Percentiles rank a stretch among this genome's conserved stretches.
Evolutionary conservation across 331 rosid species (phyloP).

Genomic region (Arachis monticola): DNA sequence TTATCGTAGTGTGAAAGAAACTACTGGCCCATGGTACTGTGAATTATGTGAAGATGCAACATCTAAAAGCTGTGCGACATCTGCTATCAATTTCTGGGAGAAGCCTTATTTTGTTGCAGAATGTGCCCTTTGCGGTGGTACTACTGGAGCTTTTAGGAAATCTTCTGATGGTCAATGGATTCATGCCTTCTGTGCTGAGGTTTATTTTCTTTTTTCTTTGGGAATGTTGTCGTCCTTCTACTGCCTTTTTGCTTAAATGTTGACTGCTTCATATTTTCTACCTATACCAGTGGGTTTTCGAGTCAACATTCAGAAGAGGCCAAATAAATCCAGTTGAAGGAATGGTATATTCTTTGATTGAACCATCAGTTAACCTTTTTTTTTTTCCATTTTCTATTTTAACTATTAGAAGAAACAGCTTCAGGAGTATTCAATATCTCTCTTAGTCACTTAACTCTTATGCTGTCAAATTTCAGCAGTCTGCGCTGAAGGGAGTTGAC

Average conservation of each 20-base stretch:
- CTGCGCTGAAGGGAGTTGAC: constrained; percentile 64
- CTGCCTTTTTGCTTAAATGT: constrained; percentile 10
- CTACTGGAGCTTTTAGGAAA: constrained; percentile 93
- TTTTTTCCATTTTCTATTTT: not conserved
- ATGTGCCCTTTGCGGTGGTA: constrained; percentile 93
- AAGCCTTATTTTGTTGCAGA: constrained; percentile 74
- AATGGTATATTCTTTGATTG: constrained; percentile 64
- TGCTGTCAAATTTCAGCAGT: constrained; percentile 57
- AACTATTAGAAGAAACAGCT: not conserved
- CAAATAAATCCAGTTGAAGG: constrained; percentile 79
- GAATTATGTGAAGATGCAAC: constrained; percentile 83
- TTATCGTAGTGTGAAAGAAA: constrained; percentile 79
- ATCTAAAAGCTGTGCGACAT: constrained; percentile 57
- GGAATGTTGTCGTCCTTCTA: constrained; percentile 9
- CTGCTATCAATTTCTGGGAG: constrained; percentile 82
- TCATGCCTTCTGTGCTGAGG: constrained; percentile 99
- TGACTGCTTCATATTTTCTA: constrained; percentile 28
- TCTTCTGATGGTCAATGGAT: constrained; percentile 93
- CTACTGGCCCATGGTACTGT: constrained; percentile 96
- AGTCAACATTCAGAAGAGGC: constrained; percentile 85
- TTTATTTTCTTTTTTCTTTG: constrained; percentile 36
- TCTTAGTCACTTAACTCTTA: constrained; percentile 9
- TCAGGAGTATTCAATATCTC: constrained; percentile 12
- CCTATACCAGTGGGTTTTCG: constrained; percentile 78
- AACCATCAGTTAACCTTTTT: constrained; percentile 1